Evolutionary conservation across 345 rosid species (phyloP).

Genomic region (Salix purpurea): DNA sequence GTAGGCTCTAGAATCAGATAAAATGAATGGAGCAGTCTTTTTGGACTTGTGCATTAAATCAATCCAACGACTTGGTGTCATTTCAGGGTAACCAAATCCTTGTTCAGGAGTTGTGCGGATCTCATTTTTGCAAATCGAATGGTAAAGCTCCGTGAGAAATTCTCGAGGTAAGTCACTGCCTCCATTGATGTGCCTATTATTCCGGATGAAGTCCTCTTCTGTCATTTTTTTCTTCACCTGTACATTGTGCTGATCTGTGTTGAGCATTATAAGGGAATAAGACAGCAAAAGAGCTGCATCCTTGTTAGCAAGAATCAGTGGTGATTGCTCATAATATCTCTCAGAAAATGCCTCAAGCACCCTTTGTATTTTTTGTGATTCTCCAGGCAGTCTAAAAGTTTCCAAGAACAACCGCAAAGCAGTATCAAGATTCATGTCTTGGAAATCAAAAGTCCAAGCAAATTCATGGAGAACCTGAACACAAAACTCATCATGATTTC

Average conservation of each 20-base stretch:
- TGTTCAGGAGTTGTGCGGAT: slow-evolving; percentile 96
- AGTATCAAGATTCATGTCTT: slow-evolving; percentile 93
- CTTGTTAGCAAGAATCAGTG: slow-evolving; percentile 82
- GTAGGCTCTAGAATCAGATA: slow-evolving; percentile 74
- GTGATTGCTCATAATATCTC: slow-evolving; percentile 94
- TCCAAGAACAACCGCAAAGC: slow-evolving; percentile 88
- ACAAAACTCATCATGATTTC: slow-evolving; percentile 97
- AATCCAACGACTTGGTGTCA: slow-evolving; percentile 99
- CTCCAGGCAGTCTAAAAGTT: slow-evolving; percentile 96
- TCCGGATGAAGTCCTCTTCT: slow-evolving; percentile 91
- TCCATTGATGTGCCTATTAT: slow-evolving; percentile 90
- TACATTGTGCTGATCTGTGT: slow-evolving; percentile 94
- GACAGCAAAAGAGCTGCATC: slow-evolving; percentile 95
- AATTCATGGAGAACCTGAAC: slow-evolving; percentile 98
- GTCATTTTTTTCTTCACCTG: slow-evolving; percentile 99
- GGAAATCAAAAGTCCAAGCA: slow-evolving; percentile 98
- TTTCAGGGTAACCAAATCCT: slow-evolving; percentile 85
- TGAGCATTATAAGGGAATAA: slow-evolving; percentile 93
- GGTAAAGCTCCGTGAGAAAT: slow-evolving; percentile 75
- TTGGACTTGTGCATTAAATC: slow-evolving; percentile 94
- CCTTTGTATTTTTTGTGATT: slow-evolving; percentile 95
- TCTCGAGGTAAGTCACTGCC: slow-evolving; percentile 90
- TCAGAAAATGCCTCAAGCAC: slow-evolving; percentile 98
- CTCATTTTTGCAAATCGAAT: slow-evolving; percentile 92
- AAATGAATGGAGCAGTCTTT: slow-evolving; percentile 80